Evolutionary conservation across 768 basidiomycete genomes (phyloP), one percentile per base, ranked within the genome.

Genomic region (Tephrocybe sp.): DNA sequence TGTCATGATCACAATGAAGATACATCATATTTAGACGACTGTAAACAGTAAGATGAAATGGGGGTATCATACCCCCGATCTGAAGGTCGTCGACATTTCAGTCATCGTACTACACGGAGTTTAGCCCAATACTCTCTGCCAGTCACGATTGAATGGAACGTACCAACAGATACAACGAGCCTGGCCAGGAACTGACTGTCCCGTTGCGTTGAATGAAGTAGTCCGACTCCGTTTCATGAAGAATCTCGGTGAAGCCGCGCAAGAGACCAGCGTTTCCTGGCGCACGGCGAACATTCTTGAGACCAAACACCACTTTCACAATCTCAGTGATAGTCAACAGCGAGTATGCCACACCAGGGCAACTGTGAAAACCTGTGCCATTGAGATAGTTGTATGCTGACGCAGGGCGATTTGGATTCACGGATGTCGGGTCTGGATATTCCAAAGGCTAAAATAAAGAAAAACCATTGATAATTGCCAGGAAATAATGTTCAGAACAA

Each of bases 251-350:
- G 55, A 70, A 72, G 3, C 67, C 59, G 16, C 61, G 59, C 24
- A 78, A 62, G 22, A 49, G 56, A 0, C 80, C 81, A 22, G 71
- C 62, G 31, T 66, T 55, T 1, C 77, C 78, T 6, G 70, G 62
- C 1, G 76, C 78, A 26, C 75, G 73, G 18, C 74, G 71, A 22
- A 80, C 51, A 57, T 75, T 75, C 52, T 70, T 66, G 31, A 72
- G 50, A 36, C 49, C 67, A 64, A 79, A 77, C 21, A 82, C 64
- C 13, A 63, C 65, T 58, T 69, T 71, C 31, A 82, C 56, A 25
- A 74, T 70, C 56, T 78, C 75, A 3, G 70, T 60, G 22, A 75
- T 69, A 7, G 70, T 67, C 39, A 67, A 61, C 51, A 74, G 66
- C 2, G 67, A 60, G 47, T 69, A 70, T 4, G 64, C 57, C 4